These are phyloP conservation scores for Epichloe gansuensis DNA, from an alignment of 2,329 filamentous ascomycete species.

Conservation along the genomic window DNA sequence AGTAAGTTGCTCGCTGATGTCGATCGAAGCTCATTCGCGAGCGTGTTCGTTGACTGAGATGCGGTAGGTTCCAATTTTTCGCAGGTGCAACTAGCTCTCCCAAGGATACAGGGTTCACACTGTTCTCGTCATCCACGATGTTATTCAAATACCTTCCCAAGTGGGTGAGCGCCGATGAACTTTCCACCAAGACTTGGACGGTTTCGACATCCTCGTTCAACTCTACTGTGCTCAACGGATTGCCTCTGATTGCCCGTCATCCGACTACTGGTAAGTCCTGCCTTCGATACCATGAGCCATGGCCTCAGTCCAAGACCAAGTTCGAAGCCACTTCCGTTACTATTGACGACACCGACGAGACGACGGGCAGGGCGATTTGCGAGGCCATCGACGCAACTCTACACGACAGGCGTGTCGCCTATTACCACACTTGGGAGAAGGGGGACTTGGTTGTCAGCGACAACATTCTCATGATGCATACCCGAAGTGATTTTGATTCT, in stretches of 20 bases:
- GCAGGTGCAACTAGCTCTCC: conserved; percentile 34
- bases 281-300: conserved; percentile 42
- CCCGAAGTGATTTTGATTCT: conserved; percentile 31
- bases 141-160: conserved; percentile 31
- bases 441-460: conserved; percentile 43
- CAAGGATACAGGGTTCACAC: conserved; percentile 37
- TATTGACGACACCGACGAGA: conserved; percentile 24
- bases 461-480: conserved; percentile 38
- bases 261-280: conserved; percentile 33
- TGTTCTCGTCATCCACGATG: conserved; percentile 12
- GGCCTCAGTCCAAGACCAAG: conserved; percentile 37
- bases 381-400: conserved; percentile 28
- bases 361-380: conserved; percentile 24
- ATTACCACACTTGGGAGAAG: conserved; percentile 41
- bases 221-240: conserved; percentile 26
- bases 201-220: conserved; percentile 37
- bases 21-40: neutral
- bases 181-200: conserved; percentile 33
- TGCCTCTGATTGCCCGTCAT: conserved; percentile 34
- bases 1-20: conserved; percentile 15
- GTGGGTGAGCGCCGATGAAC: conserved; percentile 21
- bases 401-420: conserved; percentile 37
- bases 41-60: neutral
- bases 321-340: conserved; percentile 34
- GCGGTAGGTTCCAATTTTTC: conserved; percentile 37